Conservation (phyloP, 1,284 basidiomycete species). For the Phellopilus nigrolimitatus region DNA sequence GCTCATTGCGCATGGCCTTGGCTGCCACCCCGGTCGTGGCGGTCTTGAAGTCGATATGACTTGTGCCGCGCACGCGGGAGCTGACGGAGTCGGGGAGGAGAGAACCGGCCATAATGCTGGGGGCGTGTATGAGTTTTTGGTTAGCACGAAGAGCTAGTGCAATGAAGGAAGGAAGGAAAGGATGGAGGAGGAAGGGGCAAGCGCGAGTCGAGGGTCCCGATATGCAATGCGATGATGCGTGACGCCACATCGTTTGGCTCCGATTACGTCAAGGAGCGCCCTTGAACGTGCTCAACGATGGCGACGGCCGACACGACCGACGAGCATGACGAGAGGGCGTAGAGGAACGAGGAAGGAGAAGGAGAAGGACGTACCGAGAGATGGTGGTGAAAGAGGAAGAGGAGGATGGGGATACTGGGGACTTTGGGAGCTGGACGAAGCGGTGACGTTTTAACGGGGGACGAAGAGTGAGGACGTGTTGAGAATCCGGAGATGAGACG, state of each 20-base stretch:
- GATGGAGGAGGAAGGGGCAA: not conserved
- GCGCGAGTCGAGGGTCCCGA: not conserved
- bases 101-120: slow-evolving; percentile 14
- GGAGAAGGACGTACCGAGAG: slow-evolving; percentile 12
- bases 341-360: not conserved
- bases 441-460: slow-evolving; percentile 15
- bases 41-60: slow-evolving; percentile 79
- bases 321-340: slow-evolving; percentile 2
- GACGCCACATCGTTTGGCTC: slow-evolving; percentile 5
- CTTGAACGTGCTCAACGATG: not conserved
- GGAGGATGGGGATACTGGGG: slow-evolving; percentile 9
- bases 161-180: not conserved
- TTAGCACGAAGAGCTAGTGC: not conserved
- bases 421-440: slow-evolving; percentile 7
- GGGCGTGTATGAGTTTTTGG: not conserved
- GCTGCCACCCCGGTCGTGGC: slow-evolving; percentile 97
- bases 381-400: slow-evolving; percentile 19
- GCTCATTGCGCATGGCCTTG: slow-evolving; percentile 98
- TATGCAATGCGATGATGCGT: not conserved
- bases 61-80: slow-evolving; percentile 20
- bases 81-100: slow-evolving; percentile 17
- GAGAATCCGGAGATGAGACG: slow-evolving; percentile 3
- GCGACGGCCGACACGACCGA: too few relatives aligned
- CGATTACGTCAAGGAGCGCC: slow-evolving; percentile 2
- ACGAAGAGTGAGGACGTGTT: slow-evolving; percentile 1